A percentile compares a stretch with the other conserved stretches of the same genome.
Conservation (phyloP, 2,329 filamentous ascomycete species). For the Cladophialophora immunda region DNA sequence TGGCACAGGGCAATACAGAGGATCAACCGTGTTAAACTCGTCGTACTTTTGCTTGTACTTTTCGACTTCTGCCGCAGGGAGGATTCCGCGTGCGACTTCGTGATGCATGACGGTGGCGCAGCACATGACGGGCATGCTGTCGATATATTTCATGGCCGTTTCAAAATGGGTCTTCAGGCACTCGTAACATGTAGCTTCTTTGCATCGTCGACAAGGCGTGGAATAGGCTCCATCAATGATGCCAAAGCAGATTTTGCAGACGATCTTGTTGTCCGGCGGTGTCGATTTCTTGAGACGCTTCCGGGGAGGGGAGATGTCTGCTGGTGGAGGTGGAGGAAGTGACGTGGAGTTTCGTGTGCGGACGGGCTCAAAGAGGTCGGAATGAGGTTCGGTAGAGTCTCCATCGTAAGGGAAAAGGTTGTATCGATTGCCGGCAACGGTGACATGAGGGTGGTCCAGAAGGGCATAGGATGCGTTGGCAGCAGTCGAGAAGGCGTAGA, state of each 20-base stretch:
- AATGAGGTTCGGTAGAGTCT: conserved; percentile 10
- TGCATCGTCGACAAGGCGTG: conserved; percentile 34
- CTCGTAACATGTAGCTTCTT: conserved; percentile 28
- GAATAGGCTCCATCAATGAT: conserved; percentile 26
- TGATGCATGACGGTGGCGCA: conserved; percentile 57
- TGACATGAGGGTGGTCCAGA: conserved; percentile 13
- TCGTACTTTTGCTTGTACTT: conserved; percentile 53
- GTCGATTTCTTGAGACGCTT: conserved; percentile 19
- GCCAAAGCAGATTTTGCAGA: conserved; percentile 28
- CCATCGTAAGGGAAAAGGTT: conserved; percentile 12
- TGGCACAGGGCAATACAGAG: conserved; percentile 59
- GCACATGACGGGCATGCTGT: conserved; percentile 37
- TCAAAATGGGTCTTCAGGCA: conserved; percentile 33
- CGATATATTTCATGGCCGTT: conserved; percentile 28
- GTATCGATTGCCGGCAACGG: conserved; percentile 10
- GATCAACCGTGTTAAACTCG: conserved; percentile 56
- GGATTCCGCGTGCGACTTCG: conserved; percentile 47
- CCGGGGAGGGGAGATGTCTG: conserved; percentile 21
- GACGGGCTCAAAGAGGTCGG: conserved; percentile 8
- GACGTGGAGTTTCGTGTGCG: not conserved
- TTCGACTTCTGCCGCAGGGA: conserved; percentile 48
- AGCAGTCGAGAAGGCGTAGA: conserved; percentile 30
- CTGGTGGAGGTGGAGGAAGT: not conserved
- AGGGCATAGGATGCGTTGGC: conserved; percentile 28
- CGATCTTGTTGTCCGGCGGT: conserved; percentile 1